Evolutionary conservation across 2,329 filamentous ascomycete species (phyloP), one percentile per base, ranked within the genome.

Genomic region (Nemania bipapillata): DNA sequence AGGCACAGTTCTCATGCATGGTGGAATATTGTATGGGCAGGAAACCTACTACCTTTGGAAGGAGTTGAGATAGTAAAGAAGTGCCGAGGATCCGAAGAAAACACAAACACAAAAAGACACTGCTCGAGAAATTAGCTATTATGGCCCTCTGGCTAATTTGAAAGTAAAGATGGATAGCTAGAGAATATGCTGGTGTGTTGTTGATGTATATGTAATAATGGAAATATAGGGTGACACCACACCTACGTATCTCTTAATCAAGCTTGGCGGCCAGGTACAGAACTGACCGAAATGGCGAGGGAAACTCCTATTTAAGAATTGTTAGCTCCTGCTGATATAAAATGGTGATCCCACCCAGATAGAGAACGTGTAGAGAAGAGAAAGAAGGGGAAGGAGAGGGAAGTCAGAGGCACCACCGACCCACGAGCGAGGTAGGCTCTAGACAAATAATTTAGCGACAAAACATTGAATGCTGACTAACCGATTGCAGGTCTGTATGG

Each of bases 401-500:
- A 37, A 17, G 7, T 11, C 28, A 2, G 9, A 1, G 26, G 11
- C 24, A 63, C n/a, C 57, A 52, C n/a, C 17, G 58, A 12, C 22
- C 7, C 22, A 15, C 17, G 11, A 12, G 11, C 40, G 7, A 12
- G 28, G 28, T 2, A 20, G 57, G 20, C 5, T 32, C 2, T 7
- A 28, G 6, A 15, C 22, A 35, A 15, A n/a, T 15, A 11, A 1
- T 35, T 17, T 35, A 45, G 22, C 11, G n/a, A 50, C 42, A 11
- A 15, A n/a, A 40, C 30, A 20, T n/a, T 2, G 24, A 17, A n/a
- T 15, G 9, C 11, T 30, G 57, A 28, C 66, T 66, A 66, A 69
- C 66, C 24, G 15, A 15, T 24, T 35, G 1, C 26, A 47, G 17
- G 17, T 15, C 32, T 0, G 52, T 54, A 42, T 24, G 4, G 49